These are phyloP conservation scores for Camelina hispida DNA, from an alignment of 345 rosid species.

Conservation along the genomic window DNA sequence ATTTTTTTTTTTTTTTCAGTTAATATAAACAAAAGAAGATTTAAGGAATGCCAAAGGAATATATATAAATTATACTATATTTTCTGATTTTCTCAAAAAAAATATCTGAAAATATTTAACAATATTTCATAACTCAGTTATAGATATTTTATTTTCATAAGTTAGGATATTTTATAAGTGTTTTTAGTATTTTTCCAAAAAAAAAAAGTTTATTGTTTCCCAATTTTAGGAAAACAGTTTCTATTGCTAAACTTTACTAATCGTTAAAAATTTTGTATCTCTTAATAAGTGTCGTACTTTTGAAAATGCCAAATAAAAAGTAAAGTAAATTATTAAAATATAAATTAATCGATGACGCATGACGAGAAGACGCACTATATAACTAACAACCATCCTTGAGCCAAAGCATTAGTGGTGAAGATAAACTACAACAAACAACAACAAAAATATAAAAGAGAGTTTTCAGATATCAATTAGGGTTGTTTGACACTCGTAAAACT, in stretches of 20 bases:
- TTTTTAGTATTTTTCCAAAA: neutral
- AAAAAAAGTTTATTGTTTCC: no score
- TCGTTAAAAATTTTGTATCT: neutral
- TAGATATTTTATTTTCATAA: no score
- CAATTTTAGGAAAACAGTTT: neutral
- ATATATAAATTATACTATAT: no score
- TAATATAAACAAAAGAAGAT: neutral
- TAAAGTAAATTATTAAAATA: neutral
- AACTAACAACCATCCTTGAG: conserved; percentile 41
- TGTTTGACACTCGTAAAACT: conserved; percentile 19
- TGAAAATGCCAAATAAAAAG: conserved; percentile 13
- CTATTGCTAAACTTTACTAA: neutral
- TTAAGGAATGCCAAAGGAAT: neutral
- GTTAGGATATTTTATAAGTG: neutral
- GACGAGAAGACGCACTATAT: conserved; percentile 45
- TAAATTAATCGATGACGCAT: conserved; percentile 18
- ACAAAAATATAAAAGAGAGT: neutral
- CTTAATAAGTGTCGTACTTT: neutral
- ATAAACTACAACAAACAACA: conserved; percentile 19
- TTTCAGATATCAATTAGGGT: conserved; percentile 25
- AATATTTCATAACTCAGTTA: no score
- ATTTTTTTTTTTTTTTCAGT: no score
- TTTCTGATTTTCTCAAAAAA: no score
- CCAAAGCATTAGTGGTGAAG: conserved; percentile 33
- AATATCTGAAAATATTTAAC: no score